Conservation (phyloP, 441 rosid species). For the Daphne laureola region DNA sequence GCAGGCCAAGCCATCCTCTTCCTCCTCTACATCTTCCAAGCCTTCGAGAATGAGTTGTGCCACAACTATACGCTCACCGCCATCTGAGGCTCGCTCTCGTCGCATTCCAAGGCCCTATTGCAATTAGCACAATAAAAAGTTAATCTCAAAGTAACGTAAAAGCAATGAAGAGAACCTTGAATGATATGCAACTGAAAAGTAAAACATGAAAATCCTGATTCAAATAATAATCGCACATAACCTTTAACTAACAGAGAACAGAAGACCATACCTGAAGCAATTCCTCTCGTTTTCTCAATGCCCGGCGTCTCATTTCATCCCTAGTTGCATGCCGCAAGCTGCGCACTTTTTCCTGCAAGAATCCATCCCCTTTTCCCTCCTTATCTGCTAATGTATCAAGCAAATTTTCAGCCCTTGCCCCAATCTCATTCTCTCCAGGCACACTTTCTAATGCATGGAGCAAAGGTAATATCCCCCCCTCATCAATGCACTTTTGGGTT, state of each 20-base stretch:
- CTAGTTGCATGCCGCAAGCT: conserved; percentile 84
- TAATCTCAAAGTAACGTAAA: neutral
- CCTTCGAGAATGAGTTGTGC: conserved; percentile 89
- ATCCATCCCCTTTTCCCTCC: conserved; percentile 98
- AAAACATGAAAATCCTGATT: neutral
- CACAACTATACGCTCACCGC: conserved; percentile 93
- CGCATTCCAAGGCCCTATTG: conserved; percentile 90
- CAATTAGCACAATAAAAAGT: conserved; percentile 12
- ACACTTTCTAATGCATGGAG: conserved; percentile 99
- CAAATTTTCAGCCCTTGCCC: conserved; percentile 98
- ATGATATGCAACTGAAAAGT: neutral
- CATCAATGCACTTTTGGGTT: conserved; percentile 84
- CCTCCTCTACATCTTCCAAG: conserved; percentile 96
- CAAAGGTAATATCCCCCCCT: conserved; percentile 81
- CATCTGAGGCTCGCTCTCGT: conserved; percentile 81
- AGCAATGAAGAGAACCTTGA: neutral
- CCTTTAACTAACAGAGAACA: neutral
- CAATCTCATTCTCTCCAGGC: conserved; percentile 93
- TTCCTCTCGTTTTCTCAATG: conserved; percentile 82
- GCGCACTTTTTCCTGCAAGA: conserved; percentile 72
- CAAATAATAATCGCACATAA: conserved; percentile 7
- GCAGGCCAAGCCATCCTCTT: conserved; percentile 97
- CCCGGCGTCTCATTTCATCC: conserved; percentile 96
- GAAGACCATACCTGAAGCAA: conserved; percentile 66
- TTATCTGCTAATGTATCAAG: conserved; percentile 88